Evolutionary conservation across 1,284 basidiomycete genomes (phyloP), one percentile per base, ranked within the genome.

Genomic region (Calocybe gambosa): DNA sequence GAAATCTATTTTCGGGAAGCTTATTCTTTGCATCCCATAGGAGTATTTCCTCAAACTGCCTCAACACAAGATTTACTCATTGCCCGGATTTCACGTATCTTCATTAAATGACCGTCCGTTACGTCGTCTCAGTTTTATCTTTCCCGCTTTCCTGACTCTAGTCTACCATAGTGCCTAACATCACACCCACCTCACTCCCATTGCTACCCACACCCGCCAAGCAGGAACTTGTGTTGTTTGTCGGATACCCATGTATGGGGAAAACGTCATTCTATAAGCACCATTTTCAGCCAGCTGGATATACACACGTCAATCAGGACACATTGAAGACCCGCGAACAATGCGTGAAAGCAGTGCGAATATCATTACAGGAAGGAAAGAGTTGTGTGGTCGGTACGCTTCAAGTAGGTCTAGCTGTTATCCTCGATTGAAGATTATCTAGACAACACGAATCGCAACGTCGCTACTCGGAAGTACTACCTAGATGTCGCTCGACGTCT

Each of bases 401-500:
- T 43, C 15, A 39, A 18, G 21, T 2, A 21, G 15, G n/a, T 36
- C 26, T n/a, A n/a, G 23, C 48, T 8, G 36, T 36, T 9, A 7
- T 37, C 12, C 28, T 1, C 34, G 6, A 36, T 20, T 16, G 21
- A 34, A 21, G 8, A 18, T 18, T n/a, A 25, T 48, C 2, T 51
- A 90, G 93, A 95, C 62, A 94, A 93, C 59, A 93, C 91, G 10
- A 93, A 93, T 61, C 78, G 89, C 2, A 77, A 92, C 58, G 60
- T 57, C 6, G 62, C 66, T 18, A 92, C 88, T 5, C 75, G 93
- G 43, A 77, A 77, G 50, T 61, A 73, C 38, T 95, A 91, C 59
- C 54, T 90, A 12, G 71, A 79, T 37, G 54, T 91, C 12, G 85
- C 89, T 8, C 75, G 72, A 57, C 73, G 74, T 42, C 53, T 73